Base-by-base conservation (phyloP, 208 protist genomes). In the Acanthamoeba triangularis region DNA sequence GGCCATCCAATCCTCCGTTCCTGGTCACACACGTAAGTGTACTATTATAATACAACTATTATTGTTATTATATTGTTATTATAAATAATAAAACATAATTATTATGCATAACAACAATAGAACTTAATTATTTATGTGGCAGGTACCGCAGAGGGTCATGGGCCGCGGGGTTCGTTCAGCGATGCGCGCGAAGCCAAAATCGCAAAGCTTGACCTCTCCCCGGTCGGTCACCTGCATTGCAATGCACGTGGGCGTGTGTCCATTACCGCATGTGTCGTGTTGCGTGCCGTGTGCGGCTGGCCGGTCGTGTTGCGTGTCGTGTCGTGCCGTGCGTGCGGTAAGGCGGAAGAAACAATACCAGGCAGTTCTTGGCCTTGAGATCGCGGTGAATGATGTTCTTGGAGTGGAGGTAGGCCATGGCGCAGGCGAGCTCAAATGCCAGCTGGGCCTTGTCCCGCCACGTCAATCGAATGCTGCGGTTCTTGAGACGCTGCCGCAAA, bases 351-450 rank as follows among this genome's bases (percentile, higher is more conserved):
- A 8, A 30, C 13, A 52, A 56, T 56, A 56, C 85, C 30, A 91
- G 85, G 28, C 49, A 74, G 85, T 91, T 91, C 59, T 91, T 91
- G 56, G 56, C 59, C 85, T 91, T 91, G 56, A 91, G 59, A 33
- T 91, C 85, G 78, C 78, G 78, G 56, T 87, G 78, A 41, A 87
- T 87, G 78, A 87, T 87, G 47, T 87, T 87, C 78, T 78, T 78
- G 69, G 69, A 91, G 35, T 91, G 85, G 41, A 91, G 85, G 59
- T 91, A 91, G 54, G 85, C 85, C 85, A 91, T 74, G 37, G 85
- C 85, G 35, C 56, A 74, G n/a, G 85, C 85, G 23, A 91, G 85
- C 56, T 91, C 85, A 11, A 74, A 47, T 3, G 85, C 85, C 49
- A 91, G 13, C 59, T 91, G 85, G 6, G 85, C 59, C 59, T 91